phyloP scores from a whole-genome alignment of 495 filamentous ascomycete genomes.

The Aspergillus mulundensis region DNA sequence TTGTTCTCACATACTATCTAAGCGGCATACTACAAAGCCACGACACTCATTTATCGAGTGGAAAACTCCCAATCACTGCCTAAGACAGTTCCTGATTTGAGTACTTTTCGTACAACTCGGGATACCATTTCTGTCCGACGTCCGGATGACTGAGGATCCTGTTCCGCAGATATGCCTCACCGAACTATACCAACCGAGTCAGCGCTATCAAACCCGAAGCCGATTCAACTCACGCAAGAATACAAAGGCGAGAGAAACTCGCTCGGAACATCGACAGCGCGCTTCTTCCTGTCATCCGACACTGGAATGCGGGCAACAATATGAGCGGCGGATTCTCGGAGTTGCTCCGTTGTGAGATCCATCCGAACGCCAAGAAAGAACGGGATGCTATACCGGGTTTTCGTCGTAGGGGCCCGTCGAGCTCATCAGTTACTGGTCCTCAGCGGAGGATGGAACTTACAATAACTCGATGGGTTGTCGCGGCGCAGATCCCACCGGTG shows the following conservation, averaged over 20 bases:
- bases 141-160: constrained; percentile 87
- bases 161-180: constrained; percentile 59
- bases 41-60: too few relatives aligned
- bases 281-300: constrained; percentile 33
- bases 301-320: constrained; percentile 35
- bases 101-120: constrained; percentile 57
- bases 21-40: too few relatives aligned
- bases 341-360: constrained; percentile 65
- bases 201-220: background rate
- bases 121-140: constrained; percentile 84
- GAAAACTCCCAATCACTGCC: too few relatives aligned
- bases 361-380: constrained; percentile 89
- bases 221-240: constrained; percentile 31
- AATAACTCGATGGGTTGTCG: constrained; percentile 79
- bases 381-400: constrained; percentile 72
- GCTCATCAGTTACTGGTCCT: background rate
- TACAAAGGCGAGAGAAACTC: constrained; percentile 42
- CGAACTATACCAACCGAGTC: constrained; percentile 28
- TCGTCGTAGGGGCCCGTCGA: constrained; percentile 30
- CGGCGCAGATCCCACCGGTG: constrained; percentile 78
- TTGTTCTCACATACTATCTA: too few relatives aligned
- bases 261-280: constrained; percentile 39
- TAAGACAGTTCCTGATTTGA: constrained; percentile 12
- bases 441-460: constrained; percentile 20
- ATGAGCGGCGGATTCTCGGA: constrained; percentile 34